Conservation (phyloP, 495 filamentous ascomycete species). For the Penicillium tannophilum region DNA sequence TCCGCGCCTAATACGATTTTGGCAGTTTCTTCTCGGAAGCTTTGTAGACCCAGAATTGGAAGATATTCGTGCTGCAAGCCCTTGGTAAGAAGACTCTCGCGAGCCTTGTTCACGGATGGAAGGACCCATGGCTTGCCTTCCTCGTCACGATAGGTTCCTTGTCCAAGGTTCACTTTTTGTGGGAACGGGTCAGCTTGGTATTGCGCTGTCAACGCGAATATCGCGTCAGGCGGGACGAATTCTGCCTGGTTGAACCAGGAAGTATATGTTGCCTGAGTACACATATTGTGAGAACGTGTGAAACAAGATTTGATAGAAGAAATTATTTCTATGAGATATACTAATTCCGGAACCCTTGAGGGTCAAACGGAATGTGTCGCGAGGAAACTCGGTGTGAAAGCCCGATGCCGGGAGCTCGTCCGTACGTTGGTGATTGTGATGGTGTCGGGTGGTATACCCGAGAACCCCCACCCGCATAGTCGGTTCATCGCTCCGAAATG, state of each 20-base stretch:
- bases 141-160: constrained; percentile 42
- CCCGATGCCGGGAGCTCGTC: background rate
- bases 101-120: constrained; percentile 28
- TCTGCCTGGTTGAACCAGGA: constrained; percentile 23
- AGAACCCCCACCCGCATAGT: background rate
- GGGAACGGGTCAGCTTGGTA: constrained; percentile 33
- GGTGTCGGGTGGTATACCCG: background rate
- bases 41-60: constrained; percentile 34
- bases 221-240: constrained; percentile 38
- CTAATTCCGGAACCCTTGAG: background rate
- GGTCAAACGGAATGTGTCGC: background rate
- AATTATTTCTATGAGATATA: background rate
- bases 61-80: constrained; percentile 39
- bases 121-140: constrained; percentile 46
- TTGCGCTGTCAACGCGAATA: constrained; percentile 37
- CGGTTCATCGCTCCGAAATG: background rate
- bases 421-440: background rate
- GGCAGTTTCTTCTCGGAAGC: constrained; percentile 28
- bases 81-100: constrained; percentile 11
- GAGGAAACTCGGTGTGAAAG: background rate
- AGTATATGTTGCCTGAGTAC: constrained; percentile 1
- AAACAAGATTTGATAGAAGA: background rate
- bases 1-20: constrained; percentile 26
- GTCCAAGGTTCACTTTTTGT: constrained; percentile 40
- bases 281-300: background rate